Percentiles rank a stretch among this genome's conserved stretches.
Conservation (phyloP, 2,329 filamentous ascomycete genomes). For the Talaromyces verruculosus region DNA sequence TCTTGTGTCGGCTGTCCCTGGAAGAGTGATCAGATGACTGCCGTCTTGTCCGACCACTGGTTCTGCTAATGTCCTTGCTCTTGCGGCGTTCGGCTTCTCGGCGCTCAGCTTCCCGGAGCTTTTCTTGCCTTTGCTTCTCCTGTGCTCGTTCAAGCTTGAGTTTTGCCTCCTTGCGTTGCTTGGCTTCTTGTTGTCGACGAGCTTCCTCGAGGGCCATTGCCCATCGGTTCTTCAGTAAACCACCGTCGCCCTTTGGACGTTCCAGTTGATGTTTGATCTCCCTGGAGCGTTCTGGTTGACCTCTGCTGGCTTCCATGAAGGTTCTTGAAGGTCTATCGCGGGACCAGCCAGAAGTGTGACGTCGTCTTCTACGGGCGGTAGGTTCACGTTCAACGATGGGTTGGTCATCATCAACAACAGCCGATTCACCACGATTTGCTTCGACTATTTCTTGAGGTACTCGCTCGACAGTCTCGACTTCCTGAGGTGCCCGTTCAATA, state of each 20-base stretch:
- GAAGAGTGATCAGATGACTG: constrained; percentile 29
- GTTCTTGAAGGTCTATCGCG: constrained; percentile 39
- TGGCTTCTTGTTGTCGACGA: constrained; percentile 36
- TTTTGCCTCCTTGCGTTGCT: constrained; percentile 38
- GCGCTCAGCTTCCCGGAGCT: constrained; percentile 9
- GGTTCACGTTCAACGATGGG: constrained; percentile 21
- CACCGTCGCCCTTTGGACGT: constrained; percentile 36
- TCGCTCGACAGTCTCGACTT: constrained; percentile 17
- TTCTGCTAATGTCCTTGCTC: constrained; percentile 16
- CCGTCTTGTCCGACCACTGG: constrained; percentile 21
- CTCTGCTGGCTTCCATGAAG: constrained; percentile 27
- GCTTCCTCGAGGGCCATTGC: constrained; percentile 38
- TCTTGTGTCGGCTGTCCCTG: constrained; percentile 28
- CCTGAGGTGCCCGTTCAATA: constrained; percentile 19
- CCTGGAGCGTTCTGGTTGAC: constrained; percentile 25
- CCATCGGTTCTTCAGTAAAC: constrained; percentile 37
- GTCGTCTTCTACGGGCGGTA: constrained; percentile 33
- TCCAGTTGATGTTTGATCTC: constrained; percentile 25
- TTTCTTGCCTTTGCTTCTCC: constrained; percentile 24
- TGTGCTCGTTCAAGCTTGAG: constrained; percentile 27
- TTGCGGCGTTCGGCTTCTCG: constrained; percentile 11
- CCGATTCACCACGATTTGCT: constrained; percentile 15
- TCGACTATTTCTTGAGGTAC: constrained; percentile 16
- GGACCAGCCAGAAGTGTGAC: constrained; percentile 30
- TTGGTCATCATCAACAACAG: constrained; percentile 22